phyloP scores from a whole-genome alignment of 2,329 filamentous ascomycete genomes.

The Ophiostoma quercus region DNA sequence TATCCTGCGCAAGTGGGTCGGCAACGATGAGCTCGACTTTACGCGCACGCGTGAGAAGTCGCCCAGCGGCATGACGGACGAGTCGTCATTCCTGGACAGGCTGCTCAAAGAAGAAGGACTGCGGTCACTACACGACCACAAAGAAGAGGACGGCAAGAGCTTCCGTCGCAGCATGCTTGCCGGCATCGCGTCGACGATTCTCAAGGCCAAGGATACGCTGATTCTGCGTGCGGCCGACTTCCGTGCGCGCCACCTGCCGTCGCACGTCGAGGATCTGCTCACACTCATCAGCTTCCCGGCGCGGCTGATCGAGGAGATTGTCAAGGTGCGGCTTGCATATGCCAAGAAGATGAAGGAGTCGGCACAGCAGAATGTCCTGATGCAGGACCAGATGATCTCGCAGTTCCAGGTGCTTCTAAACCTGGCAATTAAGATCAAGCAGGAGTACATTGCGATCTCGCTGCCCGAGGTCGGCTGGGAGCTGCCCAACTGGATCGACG shows the following conservation, averaged over 20 bases:
- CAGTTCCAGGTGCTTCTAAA: constrained; percentile 93
- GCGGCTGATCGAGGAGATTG: constrained; percentile 92
- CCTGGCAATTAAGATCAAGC: constrained; percentile 87
- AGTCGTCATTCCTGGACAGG: constrained; percentile 88
- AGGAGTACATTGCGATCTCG: constrained; percentile 77
- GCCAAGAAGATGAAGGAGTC: constrained; percentile 94
- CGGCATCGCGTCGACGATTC: constrained; percentile 78
- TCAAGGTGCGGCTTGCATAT: constrained; percentile 83
- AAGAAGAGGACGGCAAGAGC: constrained; percentile 40
- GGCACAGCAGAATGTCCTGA: constrained; percentile 82
- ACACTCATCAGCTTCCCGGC: constrained; percentile 97
- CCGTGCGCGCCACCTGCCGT: constrained; percentile 81
- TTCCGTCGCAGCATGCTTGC: constrained; percentile 71
- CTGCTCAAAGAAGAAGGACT: constrained; percentile 94
- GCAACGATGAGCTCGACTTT: constrained; percentile 92
- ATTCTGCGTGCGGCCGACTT: constrained; percentile 83
- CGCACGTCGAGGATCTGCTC: constrained; percentile 92
- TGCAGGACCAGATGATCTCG: constrained; percentile 95
- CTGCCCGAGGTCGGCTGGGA: constrained; percentile 91
- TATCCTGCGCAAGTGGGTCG: constrained; percentile 92
- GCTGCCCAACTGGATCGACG: constrained; percentile 89
- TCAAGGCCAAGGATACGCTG: constrained; percentile 86
- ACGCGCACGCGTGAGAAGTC: constrained; percentile 66
- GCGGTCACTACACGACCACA: constrained; percentile 79
- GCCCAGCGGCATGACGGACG: constrained; percentile 68